Evolutionary conservation across 2,329 filamentous ascomycete genomes (phyloP), one percentile per base, ranked within the genome.

Genomic region (Ambrosiella cleistominuta): DNA sequence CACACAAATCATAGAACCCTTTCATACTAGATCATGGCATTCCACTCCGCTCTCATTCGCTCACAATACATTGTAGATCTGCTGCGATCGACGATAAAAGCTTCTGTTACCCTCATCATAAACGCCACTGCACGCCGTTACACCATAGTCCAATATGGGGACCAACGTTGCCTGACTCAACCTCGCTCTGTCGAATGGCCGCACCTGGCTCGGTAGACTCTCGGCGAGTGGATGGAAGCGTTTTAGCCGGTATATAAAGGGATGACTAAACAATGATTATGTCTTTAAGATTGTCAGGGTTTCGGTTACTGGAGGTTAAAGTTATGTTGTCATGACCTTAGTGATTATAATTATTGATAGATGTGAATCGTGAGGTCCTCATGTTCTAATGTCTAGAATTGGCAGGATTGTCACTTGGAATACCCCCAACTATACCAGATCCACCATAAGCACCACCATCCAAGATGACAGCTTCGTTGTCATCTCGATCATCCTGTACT

Each of bases 401-500:
- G n/a, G 9, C 15, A 8, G 44, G 12, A 5, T 47, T 11, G n/a
- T 47, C 44, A 8, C 8, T 11, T 47, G 12, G 44, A 8, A 47
- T 47, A 13, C 44, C 44, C n/a, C 44, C n/a, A 17, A 47, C n/a
- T n/a, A 47, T 47, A 13, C 12, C 44, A 37, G 37, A 15, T n/a
- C 51, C 51, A 6, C 51, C 51, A n/a, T 38, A 53, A n/a, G 51
- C 66, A 0, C 78, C 78, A 6, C 79, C 79, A 61, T 82, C 77
- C 0, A 82, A 66, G 53, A 82, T 81, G 7, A 82, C 69, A 0
- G 67, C 72, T 63, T 82, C 79, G 59, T 82, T 82, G 62, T 83
- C 68, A 11, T 77, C 70, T 15, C 76, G 64, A 62, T 82, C 77
- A 64, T 82, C 78, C 63, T 83, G 80, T 0, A 82, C 80, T 57